Evolutionary conservation across 1,284 basidiomycete genomes (phyloP), one percentile per base, ranked within the genome.

Genomic region (Ceratobasidium sp.): DNA sequence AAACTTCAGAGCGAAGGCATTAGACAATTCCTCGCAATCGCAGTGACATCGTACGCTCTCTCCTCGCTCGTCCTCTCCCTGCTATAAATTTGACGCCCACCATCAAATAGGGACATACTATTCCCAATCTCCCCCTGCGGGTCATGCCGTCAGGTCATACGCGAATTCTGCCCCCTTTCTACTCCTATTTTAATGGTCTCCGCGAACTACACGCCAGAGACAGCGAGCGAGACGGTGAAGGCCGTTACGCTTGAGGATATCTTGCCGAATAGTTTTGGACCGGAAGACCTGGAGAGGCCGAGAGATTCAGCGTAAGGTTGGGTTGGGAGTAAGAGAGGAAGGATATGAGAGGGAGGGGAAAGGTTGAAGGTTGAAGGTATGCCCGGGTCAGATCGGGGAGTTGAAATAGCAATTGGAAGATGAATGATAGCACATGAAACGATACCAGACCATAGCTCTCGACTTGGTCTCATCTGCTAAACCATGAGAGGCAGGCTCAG

Each of bases 91-190:
- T n/a, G n/a, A n/a, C n/a, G n/a, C n/a, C n/a, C n/a, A n/a, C n/a
- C n/a, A n/a, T n/a, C n/a, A n/a, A n/a, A n/a, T n/a, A n/a, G n/a
- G n/a, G n/a, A n/a, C n/a, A n/a, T n/a, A n/a, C 14, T 27, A 19
- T 17, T 15, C 15, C 29, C 90, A 0, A 86, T 91, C 59, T 91
- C 93, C 0, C 94, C 94, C 0, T 98, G 96, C 80, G 96, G 96
- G 17, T 90, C 97, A 76, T 98, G 96, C 79, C 90, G 95, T 8
- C 96, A 97, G 81, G 88, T 97, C 71, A 89, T 98, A 67, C 90
- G 94, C 69, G 96, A 98, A 82, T 98, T 98, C 81, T 95, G 94
- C 79, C 81, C 87, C 6, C 87, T 89, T 24, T 82, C 90, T 50
- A 92, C 93, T 85, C 93, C 94, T 0, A 87, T 97, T 65, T 85